Base-by-base conservation (phyloP, 2,329 filamentous ascomycete genomes). In the Scorias spongiosa region DNA sequence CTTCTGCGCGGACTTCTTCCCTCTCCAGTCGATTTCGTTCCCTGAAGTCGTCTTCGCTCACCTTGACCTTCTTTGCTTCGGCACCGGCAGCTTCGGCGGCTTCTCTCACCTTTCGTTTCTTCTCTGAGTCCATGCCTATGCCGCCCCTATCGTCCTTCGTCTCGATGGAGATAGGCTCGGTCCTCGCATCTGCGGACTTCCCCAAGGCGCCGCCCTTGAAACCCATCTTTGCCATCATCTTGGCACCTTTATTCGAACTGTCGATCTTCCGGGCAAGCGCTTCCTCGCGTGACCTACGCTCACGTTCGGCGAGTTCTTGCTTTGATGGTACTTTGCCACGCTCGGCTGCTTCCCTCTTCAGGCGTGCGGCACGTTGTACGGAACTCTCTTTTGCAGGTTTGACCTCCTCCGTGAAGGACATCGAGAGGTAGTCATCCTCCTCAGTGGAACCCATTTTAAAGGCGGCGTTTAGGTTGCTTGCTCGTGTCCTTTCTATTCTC, bases 201-300 rank as follows among this genome's bases (percentile, higher is more conserved):
- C 91, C 91, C 2, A 96, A 68, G 0, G 78, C 73, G 30, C 76
- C 78, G 18, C 88, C 87, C 46, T 78, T 81, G 66, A 93, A 98
- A 1, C 91, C 91, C 72, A 98, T 84, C 63, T 85, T 89, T 17
- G 85, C 81, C 88, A 98, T 94, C 86, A 98, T 95, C 51, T 84
- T 78, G 48, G 93, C 77, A 1, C 89, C 91, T 59, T 95, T 96
- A 66, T 80, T 93, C 15, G 40, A 26, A 36, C n/a, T 10, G 42
- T 79, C 74, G 6, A 94, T 68, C 41, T 91, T 69, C 5, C 81
- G 83, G 4, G 79, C 73, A 20, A 95, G 74, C 0, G 84, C 85
- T 32, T 73, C 76, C 60, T 95, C 84, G 42, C 86, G 80, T 12
- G 76, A 76, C 37, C 71, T 73, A 8, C 74, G 75, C 54, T 82